Evolutionary conservation across 106 monocot genomes (phyloP), one percentile per base, ranked within the genome.

Genomic region (Apostasia ramifera): DNA sequence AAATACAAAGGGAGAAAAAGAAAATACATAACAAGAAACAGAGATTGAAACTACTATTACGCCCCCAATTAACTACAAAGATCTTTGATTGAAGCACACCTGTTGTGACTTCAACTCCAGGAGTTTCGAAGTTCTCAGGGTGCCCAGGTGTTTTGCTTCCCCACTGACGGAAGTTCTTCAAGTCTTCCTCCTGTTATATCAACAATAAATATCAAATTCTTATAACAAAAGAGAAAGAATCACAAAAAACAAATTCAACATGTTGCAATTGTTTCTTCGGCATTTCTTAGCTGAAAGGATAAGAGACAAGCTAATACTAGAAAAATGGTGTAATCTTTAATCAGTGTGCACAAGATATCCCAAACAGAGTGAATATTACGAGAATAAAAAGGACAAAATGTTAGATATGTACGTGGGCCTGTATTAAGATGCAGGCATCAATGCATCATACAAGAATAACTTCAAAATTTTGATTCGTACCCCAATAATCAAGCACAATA

Each of bases 81-180:
- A 58, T 82, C 66, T 87, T 91, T 71, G 26, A 26, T 40, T 78
- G 74, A 59, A 74, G 74, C 61, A 72, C 61, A 95, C 95, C 95
- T 48, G 95, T 95, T 13, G 95, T 95, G 71, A 95, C 94, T 91
- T 95, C 94, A 61, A 91, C 15, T 5, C 94, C 94, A 40, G 85
- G 85, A 0, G 94, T 95, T 68, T 95, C 94, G 46, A 95, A 95
- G 55, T 95, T 95, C 85, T 95, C 94, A 39, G 94, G 94, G 72
- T 95, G 94, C 37, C 94, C 94, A 59, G 94, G 94, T 71, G 94
- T 91, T 70, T 49, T 84, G 77, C 94, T 95, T 80, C 81, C 79
- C 92, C 92, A 92, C 73, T 92, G 88, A 40, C 88, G 80, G 82
- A 92, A 92, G 66, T 50, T 15, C 63, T 81, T 92, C 80, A 92